Base-by-base conservation (phyloP, 169 alveolate genomes). In the Plasmodium relictum region DNA sequence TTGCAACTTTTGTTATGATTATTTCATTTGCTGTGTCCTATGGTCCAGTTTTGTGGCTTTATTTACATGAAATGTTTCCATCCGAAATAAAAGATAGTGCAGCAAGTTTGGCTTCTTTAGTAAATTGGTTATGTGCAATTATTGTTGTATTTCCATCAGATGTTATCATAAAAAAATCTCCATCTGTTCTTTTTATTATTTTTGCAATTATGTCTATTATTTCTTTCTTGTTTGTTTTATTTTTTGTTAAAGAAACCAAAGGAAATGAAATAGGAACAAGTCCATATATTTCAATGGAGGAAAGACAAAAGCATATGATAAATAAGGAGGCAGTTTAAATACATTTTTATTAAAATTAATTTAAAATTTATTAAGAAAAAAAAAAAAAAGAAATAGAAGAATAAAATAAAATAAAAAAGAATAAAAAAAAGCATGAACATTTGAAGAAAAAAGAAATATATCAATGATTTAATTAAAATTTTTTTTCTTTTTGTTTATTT, bases 31-130 rank as follows among this genome's bases (percentile, higher is more conserved):
- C 97, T 20, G 91, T 95, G 5, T 95, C 96, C 1, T 92, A 94
- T 73, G 98, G 98, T n/a, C 96, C 97, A 3, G 95, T 95, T 45
- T 80, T 94, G 69, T 96, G 97, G 97, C 94, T 96, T 8, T 95
- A 95, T 83, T 73, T 96, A 16, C 94, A 93, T 70, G 98, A 96
- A 90, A 95, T 95, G 65, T 93, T 88, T 91, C 96, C 98, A 0
- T 80, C 93, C 0, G 97, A 96, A 74, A 93, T 93, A 80, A 95
- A 95, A 91, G 96, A 94, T 61, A 92, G 96, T 14, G 97, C 96
- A 1, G 94, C 95, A 5, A 78, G 93, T 41, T 74, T 93, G 16
- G 96, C 98, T 37, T 93, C 96, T 0, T 90, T 94, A 18, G 24
- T 93, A n/a, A 96, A 96, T 88, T 96, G 98, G 95, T 18, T 88